phyloP scores from a whole-genome alignment of 257 asterid genomes.

The Euphrasia confusa region DNA sequence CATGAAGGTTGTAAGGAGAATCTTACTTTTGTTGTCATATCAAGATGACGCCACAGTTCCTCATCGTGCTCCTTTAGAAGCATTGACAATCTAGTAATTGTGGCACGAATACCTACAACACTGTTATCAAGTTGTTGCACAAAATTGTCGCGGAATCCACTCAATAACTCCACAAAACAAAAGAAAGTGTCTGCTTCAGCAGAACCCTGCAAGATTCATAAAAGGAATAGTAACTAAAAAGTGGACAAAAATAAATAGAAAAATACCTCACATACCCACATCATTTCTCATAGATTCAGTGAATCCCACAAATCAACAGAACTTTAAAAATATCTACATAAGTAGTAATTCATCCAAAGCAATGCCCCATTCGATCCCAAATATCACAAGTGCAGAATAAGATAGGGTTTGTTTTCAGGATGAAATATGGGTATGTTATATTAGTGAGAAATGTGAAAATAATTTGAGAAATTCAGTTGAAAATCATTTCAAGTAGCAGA shows the following conservation, averaged over 20 bases:
- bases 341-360: constrained; percentile 9
- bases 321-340: not conserved
- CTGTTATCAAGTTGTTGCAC: constrained; percentile 97
- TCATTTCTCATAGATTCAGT: not conserved
- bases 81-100: constrained; percentile 74
- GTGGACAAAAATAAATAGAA: constrained; percentile 16
- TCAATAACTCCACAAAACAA: constrained; percentile 91
- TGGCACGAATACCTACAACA: constrained; percentile 91
- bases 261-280: too few relatives aligned
- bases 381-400: not conserved
- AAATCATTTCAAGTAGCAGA: constrained; percentile 4
- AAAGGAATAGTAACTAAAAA: constrained; percentile 27
- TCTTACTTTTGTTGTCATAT: constrained; percentile 78
- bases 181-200: constrained; percentile 96
- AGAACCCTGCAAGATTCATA: constrained; percentile 51
- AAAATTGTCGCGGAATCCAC: constrained; percentile 93
- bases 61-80: constrained; percentile 95
- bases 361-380: not conserved
- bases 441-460: not conserved
- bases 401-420: not conserved
- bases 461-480: not conserved
- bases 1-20: constrained; percentile 3
- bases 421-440: not conserved
- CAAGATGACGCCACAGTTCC: constrained; percentile 99
- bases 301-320: constrained; percentile 7